phyloP scores from a whole-genome alignment of 2,329 filamentous ascomycete genomes.

The Helotiales sp. region DNA sequence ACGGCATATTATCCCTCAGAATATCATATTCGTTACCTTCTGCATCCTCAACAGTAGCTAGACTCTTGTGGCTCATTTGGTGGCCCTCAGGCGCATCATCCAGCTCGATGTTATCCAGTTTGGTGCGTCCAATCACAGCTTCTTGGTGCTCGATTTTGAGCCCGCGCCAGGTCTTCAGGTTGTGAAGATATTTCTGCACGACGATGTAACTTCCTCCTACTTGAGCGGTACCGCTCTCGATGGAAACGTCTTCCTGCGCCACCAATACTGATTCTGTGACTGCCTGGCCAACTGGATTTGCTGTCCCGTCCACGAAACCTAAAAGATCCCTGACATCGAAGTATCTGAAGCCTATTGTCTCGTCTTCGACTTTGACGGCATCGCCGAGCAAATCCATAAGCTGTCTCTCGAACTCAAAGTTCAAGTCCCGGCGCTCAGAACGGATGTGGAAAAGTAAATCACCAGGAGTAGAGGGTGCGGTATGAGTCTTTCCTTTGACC shows the following conservation, averaged over 20 bases:
- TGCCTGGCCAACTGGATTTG: constrained; percentile 57
- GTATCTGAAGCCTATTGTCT: constrained; percentile 62
- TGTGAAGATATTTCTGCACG: constrained; percentile 62
- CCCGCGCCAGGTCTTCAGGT: constrained; percentile 53
- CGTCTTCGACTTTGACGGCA: constrained; percentile 54
- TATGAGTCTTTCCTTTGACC: constrained; percentile 54
- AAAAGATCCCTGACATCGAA: constrained; percentile 63
- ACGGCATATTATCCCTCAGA: constrained; percentile 65
- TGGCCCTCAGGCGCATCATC: constrained; percentile 52
- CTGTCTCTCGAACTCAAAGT: constrained; percentile 63
- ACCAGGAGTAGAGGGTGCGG: constrained; percentile 59
- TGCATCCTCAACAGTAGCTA: constrained; percentile 58
- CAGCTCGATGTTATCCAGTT: constrained; percentile 61
- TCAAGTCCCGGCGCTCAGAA: constrained; percentile 59
- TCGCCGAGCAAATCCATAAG: constrained; percentile 55
- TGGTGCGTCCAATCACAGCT: constrained; percentile 60
- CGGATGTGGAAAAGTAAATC: constrained; percentile 65
- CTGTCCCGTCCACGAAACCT: constrained; percentile 65
- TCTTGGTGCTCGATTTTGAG: constrained; percentile 59
- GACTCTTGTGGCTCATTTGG: constrained; percentile 59
- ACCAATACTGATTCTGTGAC: constrained; percentile 52
- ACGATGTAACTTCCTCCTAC: constrained; percentile 62
- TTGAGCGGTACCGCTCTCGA: constrained; percentile 16
- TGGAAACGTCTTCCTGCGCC: constrained; percentile 47
- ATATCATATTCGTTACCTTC: constrained; percentile 57